phyloP scores from a whole-genome alignment of 495 filamentous ascomycete species.

The Penicillium samsonianum region DNA sequence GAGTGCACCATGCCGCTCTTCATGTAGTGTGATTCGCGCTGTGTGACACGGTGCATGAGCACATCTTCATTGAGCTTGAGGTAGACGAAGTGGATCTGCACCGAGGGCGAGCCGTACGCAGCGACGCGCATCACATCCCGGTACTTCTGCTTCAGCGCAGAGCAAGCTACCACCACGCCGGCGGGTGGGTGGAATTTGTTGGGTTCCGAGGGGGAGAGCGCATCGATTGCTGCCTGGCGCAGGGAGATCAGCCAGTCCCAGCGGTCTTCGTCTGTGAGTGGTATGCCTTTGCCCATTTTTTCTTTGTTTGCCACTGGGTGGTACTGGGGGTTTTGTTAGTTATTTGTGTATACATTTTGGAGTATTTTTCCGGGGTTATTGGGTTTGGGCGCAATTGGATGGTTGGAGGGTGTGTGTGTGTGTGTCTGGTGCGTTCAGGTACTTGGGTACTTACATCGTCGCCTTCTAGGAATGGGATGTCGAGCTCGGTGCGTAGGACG shows the following conservation, averaged over 20 bases:
- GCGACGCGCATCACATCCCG: slow-evolving; percentile 94
- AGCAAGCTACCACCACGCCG: slow-evolving; percentile 94
- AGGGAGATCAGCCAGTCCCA: slow-evolving; percentile 97
- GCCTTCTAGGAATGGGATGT: slow-evolving; percentile 86
- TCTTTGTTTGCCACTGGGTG: slow-evolving; percentile 83
- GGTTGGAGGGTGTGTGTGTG: neutral
- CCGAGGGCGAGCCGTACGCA: slow-evolving; percentile 70
- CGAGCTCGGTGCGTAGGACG: slow-evolving; percentile 67
- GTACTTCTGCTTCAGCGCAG: slow-evolving; percentile 94
- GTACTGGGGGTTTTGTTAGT: slow-evolving; percentile 57
- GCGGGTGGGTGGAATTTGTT: slow-evolving; percentile 51
- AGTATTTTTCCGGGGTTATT: neutral
- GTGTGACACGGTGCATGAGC: slow-evolving; percentile 70
- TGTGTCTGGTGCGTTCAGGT: neutral
- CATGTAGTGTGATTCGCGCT: slow-evolving; percentile 89
- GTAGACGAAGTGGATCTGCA: slow-evolving; percentile 91
- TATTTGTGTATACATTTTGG: slow-evolving; percentile 1
- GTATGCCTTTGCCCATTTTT: slow-evolving; percentile 87
- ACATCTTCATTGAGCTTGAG: slow-evolving; percentile 73
- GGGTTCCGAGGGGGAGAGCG: slow-evolving; percentile 54
- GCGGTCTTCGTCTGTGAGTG: slow-evolving; percentile 91
- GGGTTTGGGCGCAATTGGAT: slow-evolving; percentile 3
- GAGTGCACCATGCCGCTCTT: slow-evolving; percentile 95
- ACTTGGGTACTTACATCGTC: slow-evolving; percentile 73
- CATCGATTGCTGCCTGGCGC: slow-evolving; percentile 73